A percentile compares a stretch with the other conserved stretches of the same genome.
These are phyloP conservation scores for Ophiostoma himal-ulmi DNA, from an alignment of 2,329 filamentous ascomycete genomes.

Conservation along the genomic window DNA sequence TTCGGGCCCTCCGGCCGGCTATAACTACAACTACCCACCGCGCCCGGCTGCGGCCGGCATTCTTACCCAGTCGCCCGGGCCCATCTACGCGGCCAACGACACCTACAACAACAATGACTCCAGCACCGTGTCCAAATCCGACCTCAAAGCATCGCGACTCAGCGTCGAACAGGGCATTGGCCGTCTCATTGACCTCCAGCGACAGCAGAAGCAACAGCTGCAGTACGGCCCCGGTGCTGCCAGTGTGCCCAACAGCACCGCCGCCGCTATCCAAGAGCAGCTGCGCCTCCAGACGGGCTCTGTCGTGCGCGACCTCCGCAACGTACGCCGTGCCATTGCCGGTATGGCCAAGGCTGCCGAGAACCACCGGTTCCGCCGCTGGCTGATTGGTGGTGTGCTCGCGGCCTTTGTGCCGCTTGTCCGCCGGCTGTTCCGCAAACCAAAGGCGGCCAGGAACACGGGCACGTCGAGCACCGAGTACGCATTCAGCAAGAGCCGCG, in stretches of 20 bases:
- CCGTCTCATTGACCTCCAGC: slow-evolving; percentile 35
- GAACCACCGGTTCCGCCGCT: slow-evolving; percentile 47
- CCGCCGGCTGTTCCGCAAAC: slow-evolving; percentile 46
- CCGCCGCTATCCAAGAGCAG: slow-evolving; percentile 39
- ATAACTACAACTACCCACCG: slow-evolving; percentile 6
- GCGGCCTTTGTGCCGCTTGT: slow-evolving; percentile 49
- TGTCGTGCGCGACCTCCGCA: slow-evolving; percentile 42
- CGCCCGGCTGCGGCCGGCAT: slow-evolving; percentile 14
- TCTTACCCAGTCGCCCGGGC: slow-evolving; percentile 25
- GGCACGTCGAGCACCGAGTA: slow-evolving; percentile 43
- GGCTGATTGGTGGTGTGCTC: slow-evolving; percentile 48
- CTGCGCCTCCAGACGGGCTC: slow-evolving; percentile 40
- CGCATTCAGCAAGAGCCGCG: slow-evolving; percentile 48
- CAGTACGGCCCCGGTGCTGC: slow-evolving; percentile 27
- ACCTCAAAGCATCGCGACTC: slow-evolving; percentile 27
- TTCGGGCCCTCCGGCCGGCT: neutral
- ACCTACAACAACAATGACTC: neutral
- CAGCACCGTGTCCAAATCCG: slow-evolving; percentile 18
- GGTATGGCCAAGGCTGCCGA: slow-evolving; percentile 42
- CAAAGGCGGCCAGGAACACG: slow-evolving; percentile 38
- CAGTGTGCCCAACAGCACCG: slow-evolving; percentile 31
- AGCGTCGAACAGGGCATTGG: slow-evolving; percentile 33
- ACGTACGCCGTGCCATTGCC: slow-evolving; percentile 41
- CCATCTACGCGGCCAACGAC: slow-evolving; percentile 20
- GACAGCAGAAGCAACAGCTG: slow-evolving; percentile 28